These are phyloP conservation scores for Russula sp. DNA, from an alignment of 768 basidiomycete species.

Conservation along the genomic window DNA sequence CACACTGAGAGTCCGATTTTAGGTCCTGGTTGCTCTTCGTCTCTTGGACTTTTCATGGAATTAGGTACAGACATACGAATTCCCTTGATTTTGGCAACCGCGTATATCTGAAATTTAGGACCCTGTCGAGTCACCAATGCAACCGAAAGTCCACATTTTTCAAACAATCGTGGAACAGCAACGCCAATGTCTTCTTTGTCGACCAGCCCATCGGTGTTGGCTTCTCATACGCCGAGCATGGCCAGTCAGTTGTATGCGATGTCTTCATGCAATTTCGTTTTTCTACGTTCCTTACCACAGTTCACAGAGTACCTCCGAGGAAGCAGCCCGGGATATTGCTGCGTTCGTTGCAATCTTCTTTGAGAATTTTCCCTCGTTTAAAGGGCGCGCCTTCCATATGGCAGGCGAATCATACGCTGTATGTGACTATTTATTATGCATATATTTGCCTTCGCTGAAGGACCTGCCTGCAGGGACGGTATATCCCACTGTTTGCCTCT, in stretches of 20 bases:
- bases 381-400: conserved; percentile 51
- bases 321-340: conserved; percentile 67
- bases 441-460: background rate
- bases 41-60: conserved; percentile 46
- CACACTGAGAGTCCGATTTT: background rate
- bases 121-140: conserved; percentile 61
- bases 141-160: conserved; percentile 50
- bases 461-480: conserved; percentile 43
- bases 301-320: conserved; percentile 55
- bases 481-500: conserved; percentile 51
- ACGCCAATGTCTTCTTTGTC: conserved; percentile 55
- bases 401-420: conserved; percentile 53
- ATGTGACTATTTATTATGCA: conserved; percentile 23
- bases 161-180: conserved; percentile 63
- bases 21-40: conserved; percentile 32
- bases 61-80: conserved; percentile 54
- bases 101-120: conserved; percentile 41
- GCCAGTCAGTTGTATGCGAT: conserved; percentile 52
- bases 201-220: conserved; percentile 43
- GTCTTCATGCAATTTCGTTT: conserved; percentile 34
- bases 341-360: conserved; percentile 72
- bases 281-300: background rate
- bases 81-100: background rate
- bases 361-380: conserved; percentile 68
- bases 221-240: conserved; percentile 51